These are phyloP conservation scores for Hyaloperonospora brassicae DNA, from an alignment of 352 stramenopile genomes.

Conservation along the genomic window DNA sequence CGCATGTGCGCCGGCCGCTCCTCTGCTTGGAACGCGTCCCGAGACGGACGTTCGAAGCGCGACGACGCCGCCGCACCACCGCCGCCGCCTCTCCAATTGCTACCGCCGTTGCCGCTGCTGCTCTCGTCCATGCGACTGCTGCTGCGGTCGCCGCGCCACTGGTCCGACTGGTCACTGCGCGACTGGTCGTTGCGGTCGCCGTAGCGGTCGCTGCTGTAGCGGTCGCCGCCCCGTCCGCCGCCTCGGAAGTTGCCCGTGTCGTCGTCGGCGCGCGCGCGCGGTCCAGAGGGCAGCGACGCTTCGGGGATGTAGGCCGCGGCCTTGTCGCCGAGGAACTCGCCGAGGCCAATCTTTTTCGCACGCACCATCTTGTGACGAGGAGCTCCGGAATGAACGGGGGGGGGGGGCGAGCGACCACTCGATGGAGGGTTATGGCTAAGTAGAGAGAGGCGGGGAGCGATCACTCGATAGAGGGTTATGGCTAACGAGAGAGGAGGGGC, in stretches of 20 bases:
- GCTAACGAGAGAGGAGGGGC: too few species aligned
- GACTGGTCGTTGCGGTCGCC: conserved; percentile 33
- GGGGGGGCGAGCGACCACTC: background rate
- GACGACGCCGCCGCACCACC: conserved; percentile 31
- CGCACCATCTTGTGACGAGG: conserved; percentile 32
- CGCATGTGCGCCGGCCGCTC: conserved; percentile 72
- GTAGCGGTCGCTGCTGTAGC: conserved; percentile 31
- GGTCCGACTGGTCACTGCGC: conserved; percentile 41
- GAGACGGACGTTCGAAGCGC: conserved; percentile 57
- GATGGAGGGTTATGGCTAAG: too few species aligned
- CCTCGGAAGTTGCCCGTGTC: conserved; percentile 42
- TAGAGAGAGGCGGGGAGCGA: too few species aligned
- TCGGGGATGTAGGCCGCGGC: conserved; percentile 51
- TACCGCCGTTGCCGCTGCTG: conserved; percentile 21
- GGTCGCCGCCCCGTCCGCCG: conserved; percentile 33
- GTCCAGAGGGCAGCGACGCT: conserved; percentile 48
- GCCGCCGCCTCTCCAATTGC: conserved; percentile 30
- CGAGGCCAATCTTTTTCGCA: conserved; percentile 64
- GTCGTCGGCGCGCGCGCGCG: conserved; percentile 36
- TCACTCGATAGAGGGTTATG: too few species aligned
- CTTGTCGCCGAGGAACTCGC: conserved; percentile 67
- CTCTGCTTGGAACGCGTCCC: conserved; percentile 47
- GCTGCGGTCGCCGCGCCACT: conserved; percentile 42
- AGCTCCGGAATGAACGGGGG: background rate
- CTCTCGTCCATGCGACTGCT: conserved; percentile 20